Conservation (phyloP, 2,329 filamentous ascomycete genomes). For the Hymenoscyphus albidus region DNA sequence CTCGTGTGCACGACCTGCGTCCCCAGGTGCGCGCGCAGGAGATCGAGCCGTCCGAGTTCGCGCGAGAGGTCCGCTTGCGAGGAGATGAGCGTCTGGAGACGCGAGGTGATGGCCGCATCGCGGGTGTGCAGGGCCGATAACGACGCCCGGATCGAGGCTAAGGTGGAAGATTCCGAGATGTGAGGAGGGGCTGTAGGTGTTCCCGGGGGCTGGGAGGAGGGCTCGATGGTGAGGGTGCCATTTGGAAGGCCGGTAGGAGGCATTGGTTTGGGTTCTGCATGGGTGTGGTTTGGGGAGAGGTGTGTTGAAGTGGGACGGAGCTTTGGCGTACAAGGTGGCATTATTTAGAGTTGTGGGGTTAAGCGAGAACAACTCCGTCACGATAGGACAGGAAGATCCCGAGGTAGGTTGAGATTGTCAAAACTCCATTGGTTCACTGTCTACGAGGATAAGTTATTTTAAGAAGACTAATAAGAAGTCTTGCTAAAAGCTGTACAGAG, state of each 20-base stretch:
- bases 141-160: conserved; percentile 74
- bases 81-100: conserved; percentile 71
- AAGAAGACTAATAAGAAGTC: background rate
- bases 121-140: conserved; percentile 71
- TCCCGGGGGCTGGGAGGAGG: conserved; percentile 15
- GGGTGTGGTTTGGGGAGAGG: conserved; percentile 19
- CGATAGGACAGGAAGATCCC: background rate
- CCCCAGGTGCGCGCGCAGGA: conserved; percentile 82
- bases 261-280: conserved; percentile 35
- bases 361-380: conserved; percentile 21
- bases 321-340: conserved; percentile 12
- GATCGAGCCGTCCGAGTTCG: conserved; percentile 81
- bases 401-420: background rate
- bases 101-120: conserved; percentile 69
- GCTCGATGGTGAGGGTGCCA: conserved; percentile 25
- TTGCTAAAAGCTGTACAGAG: background rate
- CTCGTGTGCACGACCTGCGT: conserved; percentile 81
- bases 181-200: conserved; percentile 16
- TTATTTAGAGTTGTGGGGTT: conserved; percentile 17
- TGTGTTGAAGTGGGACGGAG: conserved; percentile 2
- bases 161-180: conserved; percentile 68
- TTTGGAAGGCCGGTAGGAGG: conserved; percentile 35
- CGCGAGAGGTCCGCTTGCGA: conserved; percentile 84
- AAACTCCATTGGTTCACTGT: background rate
- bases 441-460: background rate